Evolutionary conservation across 1,284 basidiomycete species (phyloP), one percentile per base, ranked within the genome.

Genomic region (Mycosarcoma mackinlayi): DNA sequence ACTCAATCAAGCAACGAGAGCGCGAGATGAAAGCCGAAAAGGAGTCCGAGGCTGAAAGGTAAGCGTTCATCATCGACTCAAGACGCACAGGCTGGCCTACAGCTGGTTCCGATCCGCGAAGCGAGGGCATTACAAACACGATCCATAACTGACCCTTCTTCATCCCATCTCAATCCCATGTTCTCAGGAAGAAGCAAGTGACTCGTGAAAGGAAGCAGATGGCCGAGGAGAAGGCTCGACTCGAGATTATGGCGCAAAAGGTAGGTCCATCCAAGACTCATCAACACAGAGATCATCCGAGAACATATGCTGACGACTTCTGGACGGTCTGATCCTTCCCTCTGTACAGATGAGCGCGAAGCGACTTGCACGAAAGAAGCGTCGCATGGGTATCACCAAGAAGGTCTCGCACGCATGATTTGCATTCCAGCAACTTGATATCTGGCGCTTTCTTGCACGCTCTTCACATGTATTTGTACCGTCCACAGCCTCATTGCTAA

Each of bases 201-300:
- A 68, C 56, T 3, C 46, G 57, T n/a, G 74, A 76, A 46, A 49
- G 74, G 31, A 73, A 74, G 55, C 65, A 70, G 31, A 76, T 71
- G 64, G 67, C 63, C 38, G 70, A 70, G 35, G 74, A 76, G 31
- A 73, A 69, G 55, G 74, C 63, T 8, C 55, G 74, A 34, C 58
- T 76, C 27, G 67, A 73, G 55, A 63, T 58, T 47, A 73, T 76
- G 74, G 69, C 69, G 14, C 46, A 60, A 21, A 76, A 73, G 67
- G 73, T 76, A 52, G 35, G 73, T 51, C 3, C 13, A 23, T 35
- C 16, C 8, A 24, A 21, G 41, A 18, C 11, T 16, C 4, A 1
- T 31, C 24, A n/a, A 34, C 44, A n/a, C 10, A 19, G 28, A 40
- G 16, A n/a, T 16, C 4, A 1, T 31, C 24, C 21, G 14, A 14